A percentile compares a stretch with the other conserved stretches of the same genome.
phyloP scores from a whole-genome alignment of 108 stramenopile genomes.

The Aurantiochytrium sp. region DNA sequence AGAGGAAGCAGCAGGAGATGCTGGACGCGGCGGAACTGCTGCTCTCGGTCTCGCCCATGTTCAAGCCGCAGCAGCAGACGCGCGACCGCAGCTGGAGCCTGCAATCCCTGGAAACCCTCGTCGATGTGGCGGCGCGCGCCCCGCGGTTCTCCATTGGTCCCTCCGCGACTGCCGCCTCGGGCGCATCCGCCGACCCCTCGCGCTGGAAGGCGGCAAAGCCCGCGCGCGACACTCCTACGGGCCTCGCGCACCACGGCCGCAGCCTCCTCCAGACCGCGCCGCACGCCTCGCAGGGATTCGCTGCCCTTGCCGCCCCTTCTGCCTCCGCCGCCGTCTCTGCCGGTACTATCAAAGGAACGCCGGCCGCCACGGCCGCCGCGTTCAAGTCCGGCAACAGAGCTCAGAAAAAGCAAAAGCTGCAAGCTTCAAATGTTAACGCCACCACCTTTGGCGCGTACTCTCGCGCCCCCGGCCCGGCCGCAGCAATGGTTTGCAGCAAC shows the following conservation, averaged over 20 bases:
- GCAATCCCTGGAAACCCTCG: constrained; percentile 2
- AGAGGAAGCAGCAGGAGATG: neutral
- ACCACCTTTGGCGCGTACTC: too few relatives aligned
- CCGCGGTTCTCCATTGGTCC: constrained; percentile 1
- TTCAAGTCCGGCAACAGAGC: too few relatives aligned
- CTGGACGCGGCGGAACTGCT: neutral
- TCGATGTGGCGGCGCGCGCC: neutral
- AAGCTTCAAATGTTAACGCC: neutral
- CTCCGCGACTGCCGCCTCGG: neutral
- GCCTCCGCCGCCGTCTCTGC: too few relatives aligned
- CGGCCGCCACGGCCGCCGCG: too few relatives aligned
- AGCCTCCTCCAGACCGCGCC: neutral
- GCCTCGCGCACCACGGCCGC: neutral
- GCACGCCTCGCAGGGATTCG: too few relatives aligned
- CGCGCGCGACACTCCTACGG: neutral
- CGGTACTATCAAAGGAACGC: too few relatives aligned
- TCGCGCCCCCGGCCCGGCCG: too few relatives aligned
- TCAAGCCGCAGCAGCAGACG: constrained; percentile 18
- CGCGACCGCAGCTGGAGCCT: neutral
- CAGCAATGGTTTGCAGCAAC: too few relatives aligned
- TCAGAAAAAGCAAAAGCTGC: neutral
- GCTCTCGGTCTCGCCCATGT: constrained; percentile 5
- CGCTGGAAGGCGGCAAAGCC: neutral
- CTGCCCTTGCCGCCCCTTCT: too few relatives aligned
- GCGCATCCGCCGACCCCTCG: neutral